phyloP scores from a whole-genome alignment of 345 rosid genomes.

The Populus nigra region DNA sequence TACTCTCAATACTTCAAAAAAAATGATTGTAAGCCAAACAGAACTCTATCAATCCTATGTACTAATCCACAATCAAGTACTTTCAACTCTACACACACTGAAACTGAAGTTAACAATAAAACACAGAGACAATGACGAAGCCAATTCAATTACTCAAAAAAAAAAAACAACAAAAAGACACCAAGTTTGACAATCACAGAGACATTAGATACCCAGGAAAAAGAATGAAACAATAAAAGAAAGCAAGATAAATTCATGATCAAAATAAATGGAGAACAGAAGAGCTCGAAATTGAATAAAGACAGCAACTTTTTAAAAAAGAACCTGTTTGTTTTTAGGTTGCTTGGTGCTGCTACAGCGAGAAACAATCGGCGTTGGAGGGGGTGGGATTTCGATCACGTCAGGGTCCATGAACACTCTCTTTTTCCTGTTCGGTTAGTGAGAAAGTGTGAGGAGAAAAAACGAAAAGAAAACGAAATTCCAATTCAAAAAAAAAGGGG shows the following conservation, averaged over 20 bases:
- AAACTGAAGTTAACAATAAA: no score
- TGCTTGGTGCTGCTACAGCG: slow-evolving; percentile 25
- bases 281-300: neutral
- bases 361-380: slow-evolving; percentile 29
- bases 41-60: no score
- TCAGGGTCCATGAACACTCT: slow-evolving; percentile 56
- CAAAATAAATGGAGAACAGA: neutral
- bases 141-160: neutral
- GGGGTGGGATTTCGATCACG: slow-evolving; percentile 58
- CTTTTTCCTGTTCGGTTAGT: slow-evolving; percentile 33
- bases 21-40: neutral
- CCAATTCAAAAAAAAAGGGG: neutral
- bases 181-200: neutral
- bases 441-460: slow-evolving; percentile 15
- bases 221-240: neutral
- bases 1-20: neutral
- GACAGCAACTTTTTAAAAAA: neutral
- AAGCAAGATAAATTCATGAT: neutral
- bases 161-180: neutral
- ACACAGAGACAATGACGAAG: neutral
- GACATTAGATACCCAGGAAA: neutral
- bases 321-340: slow-evolving; percentile 50
- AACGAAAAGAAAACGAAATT: neutral
- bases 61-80: no score
- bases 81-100: no score